phyloP scores from a whole-genome alignment of 2,329 filamentous ascomycete species.

The Aspergillus brasiliensis region DNA sequence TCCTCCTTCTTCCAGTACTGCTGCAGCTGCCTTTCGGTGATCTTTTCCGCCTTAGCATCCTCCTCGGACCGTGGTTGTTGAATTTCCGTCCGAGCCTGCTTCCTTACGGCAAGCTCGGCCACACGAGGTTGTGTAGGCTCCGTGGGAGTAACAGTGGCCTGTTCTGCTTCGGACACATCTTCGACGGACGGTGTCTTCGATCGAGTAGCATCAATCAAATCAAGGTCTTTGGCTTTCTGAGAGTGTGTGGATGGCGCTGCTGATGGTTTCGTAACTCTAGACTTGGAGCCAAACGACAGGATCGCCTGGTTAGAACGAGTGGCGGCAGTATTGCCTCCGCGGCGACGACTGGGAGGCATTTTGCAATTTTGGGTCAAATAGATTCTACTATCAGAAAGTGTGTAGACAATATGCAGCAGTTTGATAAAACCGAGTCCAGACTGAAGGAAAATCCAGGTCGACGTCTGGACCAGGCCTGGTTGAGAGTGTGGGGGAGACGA shows the following conservation, averaged over 20 bases:
- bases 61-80: conserved; percentile 37
- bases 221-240: conserved; percentile 35
- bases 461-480: conserved; percentile 5
- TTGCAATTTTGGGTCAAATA: neutral
- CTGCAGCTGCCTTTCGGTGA: conserved; percentile 69
- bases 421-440: neutral
- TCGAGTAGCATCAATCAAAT: conserved; percentile 39
- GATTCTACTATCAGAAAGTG: neutral
- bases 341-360: conserved; percentile 48
- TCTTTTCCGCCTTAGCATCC: conserved; percentile 57
- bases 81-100: conserved; percentile 52
- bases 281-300: conserved; percentile 63
- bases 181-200: conserved; percentile 27
- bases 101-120: conserved; percentile 41
- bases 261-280: conserved; percentile 61
- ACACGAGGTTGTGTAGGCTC: conserved; percentile 34
- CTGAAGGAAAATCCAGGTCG: conserved; percentile 3
- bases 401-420: neutral
- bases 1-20: conserved; percentile 79
- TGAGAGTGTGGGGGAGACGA: conserved; percentile 18
- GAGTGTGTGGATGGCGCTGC: conserved; percentile 31
- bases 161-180: conserved; percentile 29
- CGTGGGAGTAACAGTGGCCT: conserved; percentile 26
- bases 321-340: conserved; percentile 38
- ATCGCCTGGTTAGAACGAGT: conserved; percentile 56